Percentiles rank a stretch among this genome's conserved stretches.
Conservation (phyloP, 306 rosid species). For the Castanea sativa region DNA sequence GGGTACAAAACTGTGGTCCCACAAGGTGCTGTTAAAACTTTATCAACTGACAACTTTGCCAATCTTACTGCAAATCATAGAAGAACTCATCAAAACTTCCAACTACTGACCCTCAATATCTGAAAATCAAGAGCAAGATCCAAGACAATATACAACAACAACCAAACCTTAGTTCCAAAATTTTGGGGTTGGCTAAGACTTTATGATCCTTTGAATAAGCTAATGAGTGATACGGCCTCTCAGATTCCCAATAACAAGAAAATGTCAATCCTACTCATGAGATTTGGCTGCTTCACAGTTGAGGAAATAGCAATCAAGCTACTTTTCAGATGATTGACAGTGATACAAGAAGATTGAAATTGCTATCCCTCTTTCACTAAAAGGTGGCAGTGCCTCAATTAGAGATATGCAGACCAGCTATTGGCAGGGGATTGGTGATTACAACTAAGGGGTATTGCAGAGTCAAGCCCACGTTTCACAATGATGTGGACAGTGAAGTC, state of each 20-base stretch:
- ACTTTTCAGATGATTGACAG: not conserved
- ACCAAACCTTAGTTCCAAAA: too few relatives aligned
- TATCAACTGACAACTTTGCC: conserved; percentile 75
- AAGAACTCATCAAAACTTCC: not conserved
- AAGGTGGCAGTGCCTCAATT: not conserved
- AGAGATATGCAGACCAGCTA: not conserved
- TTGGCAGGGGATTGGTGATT: not conserved
- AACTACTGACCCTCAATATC: not conserved
- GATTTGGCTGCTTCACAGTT: not conserved
- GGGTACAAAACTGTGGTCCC: conserved; percentile 78
- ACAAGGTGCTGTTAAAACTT: conserved; percentile 71
- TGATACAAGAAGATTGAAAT: not conserved
- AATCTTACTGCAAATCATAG: conserved; percentile 53
- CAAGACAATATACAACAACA: not conserved
- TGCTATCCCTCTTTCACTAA: not conserved
- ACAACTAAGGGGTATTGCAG: not conserved
- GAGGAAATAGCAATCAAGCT: not conserved
- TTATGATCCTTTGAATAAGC: not conserved
- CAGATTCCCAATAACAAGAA: not conserved
- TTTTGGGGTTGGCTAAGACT: not conserved
- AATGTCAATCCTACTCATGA: not conserved
- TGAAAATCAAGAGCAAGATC: conserved; percentile 17
- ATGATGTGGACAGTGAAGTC: not conserved
- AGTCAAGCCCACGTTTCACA: not conserved
- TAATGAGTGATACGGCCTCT: not conserved